Evolutionary conservation across 352 stramenopile genomes (phyloP).

Genomic region (Pythium brachiatum): DNA sequence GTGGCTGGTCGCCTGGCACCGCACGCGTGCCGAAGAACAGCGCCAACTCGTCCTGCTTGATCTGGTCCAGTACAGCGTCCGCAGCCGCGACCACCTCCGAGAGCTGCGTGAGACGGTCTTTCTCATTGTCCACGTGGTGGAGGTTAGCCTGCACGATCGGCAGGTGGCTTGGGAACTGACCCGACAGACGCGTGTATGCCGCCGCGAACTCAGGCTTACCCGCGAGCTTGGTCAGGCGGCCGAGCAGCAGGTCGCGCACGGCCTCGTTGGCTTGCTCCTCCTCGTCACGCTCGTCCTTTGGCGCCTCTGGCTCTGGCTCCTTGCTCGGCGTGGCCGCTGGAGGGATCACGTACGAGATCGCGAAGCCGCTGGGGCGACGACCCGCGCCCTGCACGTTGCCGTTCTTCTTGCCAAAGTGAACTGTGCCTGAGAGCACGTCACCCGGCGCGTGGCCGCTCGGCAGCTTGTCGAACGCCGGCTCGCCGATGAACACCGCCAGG

Average conservation of each 20-base stretch:
- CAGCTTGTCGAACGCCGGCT: constrained; percentile 73
- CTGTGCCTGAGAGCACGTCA: constrained; percentile 64
- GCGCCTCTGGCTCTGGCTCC: constrained; percentile 59
- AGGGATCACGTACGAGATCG: constrained; percentile 75
- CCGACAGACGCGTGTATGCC: constrained; percentile 46
- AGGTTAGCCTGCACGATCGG: constrained; percentile 61
- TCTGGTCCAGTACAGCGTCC: constrained; percentile 52
- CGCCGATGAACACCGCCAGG: constrained; percentile 69
- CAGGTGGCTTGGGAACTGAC: constrained; percentile 60
- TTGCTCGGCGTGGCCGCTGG: constrained; percentile 51
- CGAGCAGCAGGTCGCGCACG: constrained; percentile 69
- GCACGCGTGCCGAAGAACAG: constrained; percentile 70
- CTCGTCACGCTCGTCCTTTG: constrained; percentile 70
- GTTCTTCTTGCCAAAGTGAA: constrained; percentile 78
- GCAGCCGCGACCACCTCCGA: constrained; percentile 50
- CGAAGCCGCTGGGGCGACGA: constrained; percentile 62
- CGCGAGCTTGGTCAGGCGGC: constrained; percentile 59
- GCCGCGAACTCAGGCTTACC: constrained; percentile 64
- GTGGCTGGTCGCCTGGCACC: constrained; percentile 46
- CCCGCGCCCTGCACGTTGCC: constrained; percentile 54
- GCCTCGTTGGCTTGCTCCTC: constrained; percentile 64
- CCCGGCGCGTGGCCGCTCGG: constrained; percentile 46
- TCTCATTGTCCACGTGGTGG: constrained; percentile 72
- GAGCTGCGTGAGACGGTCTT: constrained; percentile 41
- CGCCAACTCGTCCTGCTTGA: constrained; percentile 66